Evolutionary conservation across 305 asterid genomes (phyloP).

Genomic region (Solanum hybrid): DNA sequence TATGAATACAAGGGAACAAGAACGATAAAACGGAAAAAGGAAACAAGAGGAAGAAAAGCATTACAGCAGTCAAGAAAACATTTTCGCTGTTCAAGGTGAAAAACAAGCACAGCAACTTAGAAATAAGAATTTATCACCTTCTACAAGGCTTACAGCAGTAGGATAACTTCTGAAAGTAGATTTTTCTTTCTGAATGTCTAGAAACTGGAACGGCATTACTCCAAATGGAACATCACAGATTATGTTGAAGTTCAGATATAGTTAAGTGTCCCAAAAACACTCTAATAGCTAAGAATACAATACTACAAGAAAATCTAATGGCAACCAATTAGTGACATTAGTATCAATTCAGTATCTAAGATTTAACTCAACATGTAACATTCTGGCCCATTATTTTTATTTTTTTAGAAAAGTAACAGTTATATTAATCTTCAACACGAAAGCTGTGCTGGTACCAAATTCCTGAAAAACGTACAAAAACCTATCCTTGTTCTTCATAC

Average conservation of each 20-base stretch:
- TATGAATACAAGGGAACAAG: not conserved
- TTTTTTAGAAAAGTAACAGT: not conserved
- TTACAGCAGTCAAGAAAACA: not conserved
- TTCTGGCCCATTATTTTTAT: not conserved
- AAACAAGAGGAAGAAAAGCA: not conserved
- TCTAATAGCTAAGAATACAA: not conserved
- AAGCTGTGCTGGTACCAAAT: not conserved
- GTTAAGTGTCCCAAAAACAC: not conserved
- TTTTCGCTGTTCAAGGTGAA: not conserved
- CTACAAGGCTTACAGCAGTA: not conserved
- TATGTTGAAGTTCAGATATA: not conserved
- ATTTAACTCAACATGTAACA: not conserved
- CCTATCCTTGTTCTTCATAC: not conserved
- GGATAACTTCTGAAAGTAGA: not conserved
- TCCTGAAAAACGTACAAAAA: not conserved
- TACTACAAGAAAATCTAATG: not conserved
- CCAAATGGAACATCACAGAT: not conserved
- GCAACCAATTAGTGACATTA: not conserved
- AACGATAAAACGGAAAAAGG: not conserved
- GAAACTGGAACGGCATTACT: not conserved
- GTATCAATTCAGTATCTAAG: not conserved
- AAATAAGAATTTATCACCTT: not conserved
- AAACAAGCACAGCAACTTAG: not conserved
- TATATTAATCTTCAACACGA: not conserved
- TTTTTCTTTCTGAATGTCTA: not conserved